Base-by-base conservation (phyloP, 1,139 yeast species). In the Debaryomyces fabryi region DNA sequence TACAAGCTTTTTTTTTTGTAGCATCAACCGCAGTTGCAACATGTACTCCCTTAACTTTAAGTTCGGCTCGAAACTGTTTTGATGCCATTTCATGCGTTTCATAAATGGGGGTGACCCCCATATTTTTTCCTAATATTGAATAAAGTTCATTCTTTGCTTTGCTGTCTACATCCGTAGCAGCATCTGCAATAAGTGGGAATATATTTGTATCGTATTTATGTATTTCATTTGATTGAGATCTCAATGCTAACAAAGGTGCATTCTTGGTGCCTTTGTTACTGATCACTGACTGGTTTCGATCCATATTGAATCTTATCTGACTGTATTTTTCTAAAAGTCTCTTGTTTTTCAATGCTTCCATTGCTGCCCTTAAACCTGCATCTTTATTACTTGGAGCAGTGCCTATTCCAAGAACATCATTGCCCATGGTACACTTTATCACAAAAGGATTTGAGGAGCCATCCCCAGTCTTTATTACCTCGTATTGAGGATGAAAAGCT, bases 301-400 rank as follows among this genome's bases (percentile, higher is more conserved):
- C 92, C n/a, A 81, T 79, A 33, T 79, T 71, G 46, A 86, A 78
- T 53, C 96, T 72, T 35, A 76, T 56, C 46, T 75, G 72, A 21
- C 84, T 81, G 60, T 80, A 88, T 58, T 85, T 85, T 52, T 86
- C 92, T 44, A 91, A 72, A 33, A 81, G 52, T 1, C 72, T 72
- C 41, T 76, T 78, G 51, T 88, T 82, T n/a, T 70, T 68, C 45
- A 91, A 69, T 0, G 88, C 91, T 45, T 75, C 69, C 81, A 83
- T 83, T 0, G 95, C 95, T 2, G 93, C 92, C 50, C 83, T 71
- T 32, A 80, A 63, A 1, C 92, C 88, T 0, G 93, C 93, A 45
- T 83, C 84, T 61, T 84, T 85, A 18, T 74, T 70, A 52, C 80
- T 83, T 18, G 77, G 73, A 0, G 87, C 93, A 6, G 63, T 66